A percentile compares a stretch with the other conserved stretches of the same genome.
Conservation (phyloP, 345 rosid species). For the Hibiscus tridactylites region DNA sequence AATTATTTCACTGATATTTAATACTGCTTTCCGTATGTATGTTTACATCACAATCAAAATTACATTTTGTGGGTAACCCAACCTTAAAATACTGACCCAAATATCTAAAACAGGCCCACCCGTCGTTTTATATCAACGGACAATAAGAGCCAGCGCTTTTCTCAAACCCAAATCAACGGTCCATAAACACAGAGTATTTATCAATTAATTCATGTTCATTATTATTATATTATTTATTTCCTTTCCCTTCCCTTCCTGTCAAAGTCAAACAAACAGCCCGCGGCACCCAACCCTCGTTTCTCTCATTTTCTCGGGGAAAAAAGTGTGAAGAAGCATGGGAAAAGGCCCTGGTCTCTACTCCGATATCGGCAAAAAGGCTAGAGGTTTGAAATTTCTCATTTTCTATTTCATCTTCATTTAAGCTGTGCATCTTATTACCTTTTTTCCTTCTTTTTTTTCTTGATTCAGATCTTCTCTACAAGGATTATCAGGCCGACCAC, state of each 20-base stretch:
- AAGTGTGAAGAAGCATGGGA: slow-evolving; percentile 35
- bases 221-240: not conserved
- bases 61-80: not conserved
- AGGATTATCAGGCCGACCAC: slow-evolving; percentile 88
- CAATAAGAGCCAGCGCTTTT: not conserved
- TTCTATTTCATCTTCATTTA: not conserved
- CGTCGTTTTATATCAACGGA: not conserved
- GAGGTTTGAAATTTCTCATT: slow-evolving; percentile 34
- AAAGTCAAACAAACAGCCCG: not conserved
- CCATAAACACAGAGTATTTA: not conserved
- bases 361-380: slow-evolving; percentile 87
- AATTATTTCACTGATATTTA: too few relatives aligned
- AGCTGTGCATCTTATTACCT: not conserved
- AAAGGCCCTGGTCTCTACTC: slow-evolving; percentile 94
- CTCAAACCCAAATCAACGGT: not conserved
- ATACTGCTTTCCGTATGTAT: not conserved
- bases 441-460: not conserved
- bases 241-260: not conserved
- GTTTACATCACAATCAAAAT: not conserved
- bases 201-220: not conserved
- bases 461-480: slow-evolving; percentile 70
- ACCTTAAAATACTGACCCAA: not conserved
- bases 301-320: not conserved
- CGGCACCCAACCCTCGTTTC: not conserved
- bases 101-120: not conserved